Evolutionary conservation across 2,329 filamentous ascomycete genomes (phyloP).

Genomic region (Xylaria sp.): DNA sequence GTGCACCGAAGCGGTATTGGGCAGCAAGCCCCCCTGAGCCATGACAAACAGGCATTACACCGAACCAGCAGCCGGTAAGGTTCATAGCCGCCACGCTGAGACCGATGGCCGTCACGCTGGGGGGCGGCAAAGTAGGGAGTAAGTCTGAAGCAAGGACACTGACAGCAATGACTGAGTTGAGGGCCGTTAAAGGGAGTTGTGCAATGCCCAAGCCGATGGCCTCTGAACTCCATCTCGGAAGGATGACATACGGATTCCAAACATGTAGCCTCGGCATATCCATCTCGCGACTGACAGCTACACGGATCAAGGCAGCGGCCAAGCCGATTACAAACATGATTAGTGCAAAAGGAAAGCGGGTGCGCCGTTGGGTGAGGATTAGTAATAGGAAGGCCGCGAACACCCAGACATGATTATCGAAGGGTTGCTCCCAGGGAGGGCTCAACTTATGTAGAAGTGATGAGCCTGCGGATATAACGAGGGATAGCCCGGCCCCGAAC

Average conservation of each 20-base stretch:
- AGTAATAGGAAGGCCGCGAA: constrained; percentile 75
- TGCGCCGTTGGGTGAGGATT: constrained; percentile 67
- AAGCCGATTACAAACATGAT: constrained; percentile 73
- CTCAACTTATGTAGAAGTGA: constrained; percentile 68
- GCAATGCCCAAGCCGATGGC: constrained; percentile 71
- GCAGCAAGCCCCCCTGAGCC: constrained; percentile 89
- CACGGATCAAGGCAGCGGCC: constrained; percentile 61
- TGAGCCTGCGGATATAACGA: constrained; percentile 78
- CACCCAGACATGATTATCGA: constrained; percentile 82
- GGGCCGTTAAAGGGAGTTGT: constrained; percentile 86
- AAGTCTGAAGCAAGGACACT: constrained; percentile 79
- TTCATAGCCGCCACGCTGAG: constrained; percentile 86
- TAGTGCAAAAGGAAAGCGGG: constrained; percentile 79
- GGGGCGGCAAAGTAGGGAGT: constrained; percentile 69
- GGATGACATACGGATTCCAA: constrained; percentile 63
- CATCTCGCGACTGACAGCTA: constrained; percentile 38
- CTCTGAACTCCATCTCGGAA: constrained; percentile 51
- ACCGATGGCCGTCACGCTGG: constrained; percentile 77
- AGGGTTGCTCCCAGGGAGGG: constrained; percentile 66
- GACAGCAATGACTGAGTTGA: constrained; percentile 92
- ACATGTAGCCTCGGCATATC: constrained; percentile 59
- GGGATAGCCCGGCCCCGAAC: constrained; percentile 84
- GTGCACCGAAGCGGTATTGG: constrained; percentile 88
- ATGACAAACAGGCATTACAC: constrained; percentile 90
- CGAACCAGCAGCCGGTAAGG: constrained; percentile 85